A percentile compares a stretch with the other conserved stretches of the same genome.
Evolutionary conservation across 495 filamentous ascomycete genomes (phyloP).

Genomic region (Penicillium chermesinum): DNA sequence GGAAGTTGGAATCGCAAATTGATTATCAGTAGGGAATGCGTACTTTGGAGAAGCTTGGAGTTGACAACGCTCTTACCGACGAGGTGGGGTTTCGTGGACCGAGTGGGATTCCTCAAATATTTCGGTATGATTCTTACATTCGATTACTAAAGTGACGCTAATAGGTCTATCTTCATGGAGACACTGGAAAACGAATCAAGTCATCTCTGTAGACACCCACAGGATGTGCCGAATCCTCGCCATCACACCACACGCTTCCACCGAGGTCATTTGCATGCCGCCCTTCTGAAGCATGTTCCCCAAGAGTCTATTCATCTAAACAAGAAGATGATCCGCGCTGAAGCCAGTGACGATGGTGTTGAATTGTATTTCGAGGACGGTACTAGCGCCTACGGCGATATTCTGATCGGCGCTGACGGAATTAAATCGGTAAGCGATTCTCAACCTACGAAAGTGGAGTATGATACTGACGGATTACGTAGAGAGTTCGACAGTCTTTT

Average conservation of each 20-base stretch:
- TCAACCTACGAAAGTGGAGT: background rate
- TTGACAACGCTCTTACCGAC: constrained; percentile 34
- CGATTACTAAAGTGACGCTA: background rate
- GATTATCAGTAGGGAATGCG: constrained; percentile 33
- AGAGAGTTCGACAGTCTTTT: constrained; percentile 32
- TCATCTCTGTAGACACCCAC: constrained; percentile 37
- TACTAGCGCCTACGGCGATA: constrained; percentile 20
- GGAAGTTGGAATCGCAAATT: constrained; percentile 2
- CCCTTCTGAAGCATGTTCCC: constrained; percentile 38
- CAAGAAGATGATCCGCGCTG: constrained; percentile 16
- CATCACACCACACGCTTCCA: constrained; percentile 45
- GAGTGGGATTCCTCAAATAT: constrained; percentile 33
- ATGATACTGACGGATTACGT: background rate
- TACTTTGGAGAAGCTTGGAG: constrained; percentile 42
- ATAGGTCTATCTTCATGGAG: constrained; percentile 1
- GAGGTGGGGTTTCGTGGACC: constrained; percentile 38
- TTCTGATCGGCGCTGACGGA: constrained; percentile 35
- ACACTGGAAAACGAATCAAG: constrained; percentile 43
- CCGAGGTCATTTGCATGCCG: constrained; percentile 42
- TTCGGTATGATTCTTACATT: constrained; percentile 13
- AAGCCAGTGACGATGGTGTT: constrained; percentile 14
- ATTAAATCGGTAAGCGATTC: constrained; percentile 25
- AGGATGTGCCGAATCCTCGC: constrained; percentile 32
- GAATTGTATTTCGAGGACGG: constrained; percentile 28
- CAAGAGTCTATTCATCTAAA: constrained; percentile 22